Percentiles rank a stretch among this genome's conserved stretches.
Evolutionary conservation across 1,284 basidiomycete genomes (phyloP).

Genomic region (Gymnopus androsaceus): DNA sequence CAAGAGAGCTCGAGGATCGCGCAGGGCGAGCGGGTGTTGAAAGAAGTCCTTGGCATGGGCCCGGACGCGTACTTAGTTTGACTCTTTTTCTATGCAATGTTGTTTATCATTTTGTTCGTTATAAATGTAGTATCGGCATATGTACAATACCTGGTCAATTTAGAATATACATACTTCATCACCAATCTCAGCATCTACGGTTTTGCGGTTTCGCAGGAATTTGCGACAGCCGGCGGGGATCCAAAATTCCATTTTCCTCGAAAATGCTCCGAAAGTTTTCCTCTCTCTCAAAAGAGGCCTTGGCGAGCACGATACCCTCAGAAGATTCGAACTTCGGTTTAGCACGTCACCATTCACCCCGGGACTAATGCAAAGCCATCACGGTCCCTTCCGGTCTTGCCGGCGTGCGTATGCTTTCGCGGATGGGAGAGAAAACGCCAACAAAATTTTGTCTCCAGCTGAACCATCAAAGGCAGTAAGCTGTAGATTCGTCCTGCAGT

Average conservation of each 20-base stretch:
- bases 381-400: too few species aligned
- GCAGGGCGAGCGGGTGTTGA: slow-evolving; percentile 24
- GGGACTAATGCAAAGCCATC: too few species aligned
- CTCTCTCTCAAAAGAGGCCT: slow-evolving; percentile 47
- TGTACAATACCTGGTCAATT: not conserved
- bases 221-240: too few species aligned
- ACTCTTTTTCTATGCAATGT: not conserved
- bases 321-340: slow-evolving; percentile 49
- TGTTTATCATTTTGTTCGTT: not conserved
- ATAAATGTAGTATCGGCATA: not conserved
- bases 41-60: slow-evolving; percentile 27
- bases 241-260: too few species aligned
- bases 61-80: not conserved
- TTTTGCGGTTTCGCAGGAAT: too few species aligned
- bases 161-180: not conserved
- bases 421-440: too few species aligned
- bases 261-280: too few species aligned
- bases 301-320: slow-evolving; percentile 54
- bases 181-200: too few species aligned
- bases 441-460: too few species aligned
- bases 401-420: too few species aligned
- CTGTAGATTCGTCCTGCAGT: too few species aligned
- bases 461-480: too few species aligned
- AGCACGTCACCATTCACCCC: slow-evolving; percentile 57
- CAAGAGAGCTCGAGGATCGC: slow-evolving; percentile 46